Evolutionary conservation across 495 filamentous ascomycete species (phyloP).

Genomic region (Neurospora tetrasperma): DNA sequence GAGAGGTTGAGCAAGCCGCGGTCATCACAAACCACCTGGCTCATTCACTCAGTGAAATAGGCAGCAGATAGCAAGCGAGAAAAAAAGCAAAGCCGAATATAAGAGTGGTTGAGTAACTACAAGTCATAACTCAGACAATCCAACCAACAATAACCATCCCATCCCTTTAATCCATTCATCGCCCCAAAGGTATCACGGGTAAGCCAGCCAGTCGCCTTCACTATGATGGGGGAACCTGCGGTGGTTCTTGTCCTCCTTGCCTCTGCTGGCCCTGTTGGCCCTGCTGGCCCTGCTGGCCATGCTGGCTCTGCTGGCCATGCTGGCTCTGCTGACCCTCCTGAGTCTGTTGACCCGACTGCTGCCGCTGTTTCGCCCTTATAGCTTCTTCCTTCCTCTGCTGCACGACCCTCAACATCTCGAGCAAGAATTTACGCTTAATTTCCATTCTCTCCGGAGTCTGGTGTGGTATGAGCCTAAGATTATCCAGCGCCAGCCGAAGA

Average conservation of each 20-base stretch:
- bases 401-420: slow-evolving; percentile 7
- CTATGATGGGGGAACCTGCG: not conserved
- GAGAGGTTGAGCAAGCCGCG: not conserved
- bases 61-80: not conserved
- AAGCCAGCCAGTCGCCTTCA: not conserved
- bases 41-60: not conserved
- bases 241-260: not conserved
- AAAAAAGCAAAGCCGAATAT: not conserved
- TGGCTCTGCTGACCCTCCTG: not conserved
- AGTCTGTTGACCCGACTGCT: not conserved
- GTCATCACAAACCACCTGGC: not conserved
- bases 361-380: not conserved
- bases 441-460: not conserved
- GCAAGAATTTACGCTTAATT: not conserved
- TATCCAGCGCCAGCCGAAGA: slow-evolving; percentile 18
- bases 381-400: not conserved
- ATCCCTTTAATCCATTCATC: not conserved
- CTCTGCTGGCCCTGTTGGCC: not conserved
- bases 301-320: not conserved
- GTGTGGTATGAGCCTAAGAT: slow-evolving; percentile 1
- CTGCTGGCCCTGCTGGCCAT: not conserved
- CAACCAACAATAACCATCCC: not conserved
- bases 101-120: not conserved
- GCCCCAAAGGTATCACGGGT: not conserved
- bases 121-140: not conserved